phyloP scores from a whole-genome alignment of 192 early-diverging fungal species.

The Coemansia sp. region DNA sequence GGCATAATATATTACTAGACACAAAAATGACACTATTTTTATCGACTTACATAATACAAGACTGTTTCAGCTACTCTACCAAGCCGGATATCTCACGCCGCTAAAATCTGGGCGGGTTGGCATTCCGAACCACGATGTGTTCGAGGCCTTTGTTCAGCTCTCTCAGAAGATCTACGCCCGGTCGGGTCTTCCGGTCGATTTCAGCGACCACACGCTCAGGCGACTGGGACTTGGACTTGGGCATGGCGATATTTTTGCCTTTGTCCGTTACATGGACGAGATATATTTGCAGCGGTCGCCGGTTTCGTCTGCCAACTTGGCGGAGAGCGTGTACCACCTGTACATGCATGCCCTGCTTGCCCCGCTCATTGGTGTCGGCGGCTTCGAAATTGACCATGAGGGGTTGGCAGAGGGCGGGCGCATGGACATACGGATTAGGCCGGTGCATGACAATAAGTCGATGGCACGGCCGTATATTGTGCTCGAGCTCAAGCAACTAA shows the following conservation, averaged over 20 bases:
- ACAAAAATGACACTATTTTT: too few relatives aligned
- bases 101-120: neutral
- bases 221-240: too few relatives aligned
- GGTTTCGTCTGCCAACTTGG: too few relatives aligned
- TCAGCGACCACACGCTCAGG: too few relatives aligned
- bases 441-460: neutral
- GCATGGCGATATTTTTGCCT: too few relatives aligned
- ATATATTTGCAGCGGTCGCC: too few relatives aligned
- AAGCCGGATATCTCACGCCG: neutral
- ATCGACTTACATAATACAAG: too few relatives aligned
- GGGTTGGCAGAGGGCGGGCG: neutral
- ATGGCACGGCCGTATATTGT: neutral
- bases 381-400: neutral
- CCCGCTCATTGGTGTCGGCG: too few relatives aligned
- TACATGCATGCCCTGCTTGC: too few relatives aligned
- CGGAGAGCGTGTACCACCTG: too few relatives aligned
- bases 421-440: neutral
- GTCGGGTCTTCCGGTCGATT: neutral
- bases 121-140: neutral
- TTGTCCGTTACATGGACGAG: too few relatives aligned
- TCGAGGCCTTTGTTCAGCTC: neutral
- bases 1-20: accelerated
- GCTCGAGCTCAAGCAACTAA: neutral
- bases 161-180: neutral
- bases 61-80: neutral